A percentile compares a stretch with the other conserved stretches of the same genome.
Evolutionary conservation across 768 basidiomycete species (phyloP).

Genomic region (Suillus placidus): DNA sequence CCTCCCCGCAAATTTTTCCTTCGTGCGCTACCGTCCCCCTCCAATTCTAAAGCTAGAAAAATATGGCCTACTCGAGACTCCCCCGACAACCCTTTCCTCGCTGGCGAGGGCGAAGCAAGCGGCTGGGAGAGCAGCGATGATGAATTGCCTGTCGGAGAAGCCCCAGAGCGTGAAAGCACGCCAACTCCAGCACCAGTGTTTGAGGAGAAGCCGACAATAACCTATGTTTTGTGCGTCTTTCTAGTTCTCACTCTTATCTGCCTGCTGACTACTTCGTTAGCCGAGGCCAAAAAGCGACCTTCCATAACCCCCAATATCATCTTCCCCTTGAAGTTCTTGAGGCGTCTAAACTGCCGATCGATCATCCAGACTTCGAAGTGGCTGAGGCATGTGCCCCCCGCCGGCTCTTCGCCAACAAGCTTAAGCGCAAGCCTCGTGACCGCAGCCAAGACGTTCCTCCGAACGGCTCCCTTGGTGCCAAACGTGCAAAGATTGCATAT

Average conservation of each 20-base stretch:
- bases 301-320: constrained; percentile 66
- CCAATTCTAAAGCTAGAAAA: constrained; percentile 39
- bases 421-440: constrained; percentile 32
- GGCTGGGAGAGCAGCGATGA: constrained; percentile 40
- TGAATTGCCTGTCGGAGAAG: constrained; percentile 36
- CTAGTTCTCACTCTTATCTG: not conserved
- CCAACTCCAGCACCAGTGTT: constrained; percentile 38
- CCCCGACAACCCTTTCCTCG: constrained; percentile 73
- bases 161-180: constrained; percentile 37
- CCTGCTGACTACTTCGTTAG: constrained; percentile 37
- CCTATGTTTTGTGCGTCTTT: constrained; percentile 70
- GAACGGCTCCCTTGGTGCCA: constrained; percentile 12
- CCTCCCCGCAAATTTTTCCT: constrained; percentile 27
- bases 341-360: constrained; percentile 56
- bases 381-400: constrained; percentile 55
- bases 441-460: constrained; percentile 23
- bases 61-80: constrained; percentile 55
- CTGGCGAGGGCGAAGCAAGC: constrained; percentile 35
- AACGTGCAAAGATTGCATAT: constrained; percentile 17
- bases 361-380: constrained; percentile 69
- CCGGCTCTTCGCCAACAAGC: constrained; percentile 51
- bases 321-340: constrained; percentile 43
- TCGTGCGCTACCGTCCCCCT: constrained; percentile 23
- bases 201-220: constrained; percentile 63
- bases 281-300: constrained; percentile 65